Base-by-base conservation (phyloP, 139 green algal species). In the Chlamydomonas urium region DNA sequence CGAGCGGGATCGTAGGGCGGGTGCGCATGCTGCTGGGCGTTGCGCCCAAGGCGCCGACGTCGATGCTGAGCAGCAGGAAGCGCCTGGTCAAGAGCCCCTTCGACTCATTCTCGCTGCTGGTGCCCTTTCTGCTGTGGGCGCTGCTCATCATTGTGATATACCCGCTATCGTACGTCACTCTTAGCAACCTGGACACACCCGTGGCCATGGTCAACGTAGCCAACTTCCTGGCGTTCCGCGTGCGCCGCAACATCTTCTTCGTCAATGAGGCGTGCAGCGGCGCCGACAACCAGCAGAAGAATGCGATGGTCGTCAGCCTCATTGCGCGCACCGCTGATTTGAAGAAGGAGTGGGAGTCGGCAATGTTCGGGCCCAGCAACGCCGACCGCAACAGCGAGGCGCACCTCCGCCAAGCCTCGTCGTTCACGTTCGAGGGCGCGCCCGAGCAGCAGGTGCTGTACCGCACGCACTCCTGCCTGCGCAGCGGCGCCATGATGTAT, bases 121-220 rank as follows among this genome's bases (percentile, higher is more conserved):
- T 66, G 31, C 58, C 58, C 10, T 66, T 66, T n/a, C 26, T 66
- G 24, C 3, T 66, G 2, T 66, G 58, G 58, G 58, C 58, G 2
- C 17, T n/a, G 24, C 58, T 66, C 32, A 66, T 66, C 19, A 66
- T 66, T 28, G 29, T 66, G 24, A 28, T 66, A 17, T 66, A 66
- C 23, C 23, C 58, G 3, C 24, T 66, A 21, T 66, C 32, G 24
- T 66, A 66, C 58, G n/a, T 36, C 58, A 36, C 17, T 23, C 32
- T 66, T 23, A 26, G 17, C 6, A 37, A n/a, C 10, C 6, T 66
- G 32, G 58, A n/a, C 4, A n/a, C 58, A 3, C 58, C 58, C 58
- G 35, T 28, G 3, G 29, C 58, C 8, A 66, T 66, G 58, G 23
- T 66, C 58, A 66, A 66, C 23, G 32, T 66, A n/a, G 23, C 29